Evolutionary conservation across 257 asterid genomes (phyloP).

Genomic region (Scutellaria barbata): DNA sequence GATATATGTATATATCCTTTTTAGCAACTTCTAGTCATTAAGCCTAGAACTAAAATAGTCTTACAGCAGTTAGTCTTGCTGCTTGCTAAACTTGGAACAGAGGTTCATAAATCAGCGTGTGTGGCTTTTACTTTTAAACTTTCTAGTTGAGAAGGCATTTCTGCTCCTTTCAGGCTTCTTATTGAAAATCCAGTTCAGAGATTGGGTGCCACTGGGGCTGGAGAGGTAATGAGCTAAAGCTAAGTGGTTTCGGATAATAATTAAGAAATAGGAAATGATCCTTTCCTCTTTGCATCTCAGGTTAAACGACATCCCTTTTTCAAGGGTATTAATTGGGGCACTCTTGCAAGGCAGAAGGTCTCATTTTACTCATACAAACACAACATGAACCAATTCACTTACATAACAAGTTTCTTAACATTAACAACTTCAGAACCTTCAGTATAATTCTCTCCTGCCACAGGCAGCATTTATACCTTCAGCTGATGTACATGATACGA

Average conservation of each 20-base stretch:
- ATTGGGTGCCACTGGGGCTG: slow-evolving; percentile 90
- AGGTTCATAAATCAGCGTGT: slow-evolving; percentile 21
- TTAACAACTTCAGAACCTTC: slow-evolving; percentile 28
- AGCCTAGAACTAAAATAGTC: slow-evolving; percentile 14
- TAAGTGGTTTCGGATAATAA: slow-evolving; percentile 27
- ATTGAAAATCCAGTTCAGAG: slow-evolving; percentile 88
- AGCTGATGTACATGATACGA: slow-evolving; percentile 82
- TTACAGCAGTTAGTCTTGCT: slow-evolving; percentile 7
- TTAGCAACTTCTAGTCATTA: slow-evolving; percentile 8
- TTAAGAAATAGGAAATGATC: slow-evolving; percentile 15
- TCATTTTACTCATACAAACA: neutral
- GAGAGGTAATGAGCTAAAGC: slow-evolving; percentile 57
- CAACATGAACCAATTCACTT: slow-evolving; percentile 12
- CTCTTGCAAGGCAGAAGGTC: slow-evolving; percentile 96
- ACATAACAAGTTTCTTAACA: slow-evolving; percentile 8
- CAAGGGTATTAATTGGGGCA: slow-evolving; percentile 83
- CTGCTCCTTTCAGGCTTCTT: slow-evolving; percentile 64
- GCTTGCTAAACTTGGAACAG: slow-evolving; percentile 1
- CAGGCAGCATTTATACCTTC: slow-evolving; percentile 95
- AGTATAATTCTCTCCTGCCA: slow-evolving; percentile 34
- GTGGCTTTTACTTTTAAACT: slow-evolving; percentile 7
- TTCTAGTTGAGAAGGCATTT: slow-evolving; percentile 27
- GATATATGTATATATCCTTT: too few relatives aligned
- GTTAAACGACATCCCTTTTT: slow-evolving; percentile 80
- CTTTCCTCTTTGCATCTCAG: slow-evolving; percentile 47